Evolutionary conservation across 129 eudicot genomes (phyloP), one percentile per base, ranked within the genome.

Genomic region (Flaveria sonorensis): DNA sequence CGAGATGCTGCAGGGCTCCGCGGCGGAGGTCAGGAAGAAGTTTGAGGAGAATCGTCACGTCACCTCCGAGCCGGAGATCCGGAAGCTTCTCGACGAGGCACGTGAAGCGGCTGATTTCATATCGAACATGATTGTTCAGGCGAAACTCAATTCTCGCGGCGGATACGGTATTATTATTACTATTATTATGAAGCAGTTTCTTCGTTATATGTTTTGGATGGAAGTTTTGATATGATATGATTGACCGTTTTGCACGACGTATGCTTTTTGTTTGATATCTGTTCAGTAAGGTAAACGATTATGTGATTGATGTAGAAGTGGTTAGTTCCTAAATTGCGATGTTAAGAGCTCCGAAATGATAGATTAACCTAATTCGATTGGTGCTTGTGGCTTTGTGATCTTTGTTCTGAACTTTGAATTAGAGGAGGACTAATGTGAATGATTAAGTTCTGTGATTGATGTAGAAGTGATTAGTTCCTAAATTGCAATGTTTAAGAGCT

Each of bases 41-140:
- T 92, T 92, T 77, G 92, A 92, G 40, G 97, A 92, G 85, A 86
- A 88, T 15, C 88, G 92, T 53, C 81, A 86, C 83, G 90, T 92
- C 60, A 79, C 88, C 23, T 83, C 93, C 16, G 87, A 80, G 10
- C 68, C 85, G 43, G 96, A 92, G 77, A 81, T 89, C 68, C 78
- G 79, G 68, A 84, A 70, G 32, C 96, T 86, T 20, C 68, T 92
- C 8, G 88, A 80, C 7, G 90, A 92, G 73, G 98, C 98, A 32
- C 86, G 89, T 51, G 93, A 89, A 79, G 98, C 96, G 19, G 83
- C 92, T 11, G 82, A 88, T 64, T 92, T 92, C 88, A 88, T 92
- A 21, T 48, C 96, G 0, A 88, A 83, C 82, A 89, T 83, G 89
- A 83, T 92, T 65, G 93, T 92, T 62, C 96, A 89, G 73, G 98